phyloP scores from a whole-genome alignment of 257 asterid genomes.

The Leptodermis oblonga region DNA sequence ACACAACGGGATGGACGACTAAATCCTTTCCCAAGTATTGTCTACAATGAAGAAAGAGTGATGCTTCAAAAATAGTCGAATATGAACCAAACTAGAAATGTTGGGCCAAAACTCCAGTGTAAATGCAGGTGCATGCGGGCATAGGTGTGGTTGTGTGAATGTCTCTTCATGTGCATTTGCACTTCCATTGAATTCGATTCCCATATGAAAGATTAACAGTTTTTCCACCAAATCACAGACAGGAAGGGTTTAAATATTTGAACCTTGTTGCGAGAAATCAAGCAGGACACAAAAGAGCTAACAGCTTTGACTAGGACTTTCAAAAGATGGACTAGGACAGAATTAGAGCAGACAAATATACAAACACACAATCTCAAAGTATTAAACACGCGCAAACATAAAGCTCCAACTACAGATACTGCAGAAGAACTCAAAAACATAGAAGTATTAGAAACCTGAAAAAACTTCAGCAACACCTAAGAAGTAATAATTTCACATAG shows the following conservation, averaged over 20 bases:
- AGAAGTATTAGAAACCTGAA: not conserved
- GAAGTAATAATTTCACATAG: not conserved
- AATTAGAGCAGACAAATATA: no score
- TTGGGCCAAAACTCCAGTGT: not conserved
- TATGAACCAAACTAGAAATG: not conserved
- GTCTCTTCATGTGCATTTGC: not conserved
- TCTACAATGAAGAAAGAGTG: not conserved
- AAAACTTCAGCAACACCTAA: not conserved
- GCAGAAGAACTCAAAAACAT: no score
- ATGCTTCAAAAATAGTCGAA: no score
- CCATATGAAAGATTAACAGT: not conserved
- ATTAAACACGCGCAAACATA: no score
- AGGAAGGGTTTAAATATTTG: not conserved
- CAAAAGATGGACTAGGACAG: not conserved
- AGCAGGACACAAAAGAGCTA: no score
- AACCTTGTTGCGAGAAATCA: not conserved
- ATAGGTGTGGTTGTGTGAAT: no score
- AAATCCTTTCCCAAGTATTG: no score
- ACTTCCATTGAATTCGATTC: not conserved
- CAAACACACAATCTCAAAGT: not conserved
- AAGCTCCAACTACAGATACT: not conserved
- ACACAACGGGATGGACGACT: no score
- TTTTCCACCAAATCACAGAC: not conserved
- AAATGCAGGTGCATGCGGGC: not conserved
- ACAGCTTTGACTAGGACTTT: not conserved